phyloP scores from a whole-genome alignment of 176 grass and related monocot species.

The Pontederia paniculata region DNA sequence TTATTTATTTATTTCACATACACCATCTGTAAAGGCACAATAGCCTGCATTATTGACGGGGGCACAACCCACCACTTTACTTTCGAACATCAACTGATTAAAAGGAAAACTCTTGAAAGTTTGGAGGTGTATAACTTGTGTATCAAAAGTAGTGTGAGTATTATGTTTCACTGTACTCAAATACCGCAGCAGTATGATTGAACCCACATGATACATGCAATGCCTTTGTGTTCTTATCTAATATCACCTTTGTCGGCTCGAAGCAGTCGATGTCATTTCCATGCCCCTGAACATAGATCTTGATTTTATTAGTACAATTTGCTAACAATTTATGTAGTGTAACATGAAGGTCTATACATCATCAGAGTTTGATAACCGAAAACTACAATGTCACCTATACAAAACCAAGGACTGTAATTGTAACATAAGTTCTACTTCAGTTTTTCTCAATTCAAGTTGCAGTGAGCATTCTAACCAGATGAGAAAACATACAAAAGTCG shows the following conservation, averaged over 20 bases:
- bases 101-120: no score
- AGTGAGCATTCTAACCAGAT: slow-evolving; percentile 1
- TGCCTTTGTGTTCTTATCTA: slow-evolving; percentile 37
- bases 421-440: no score
- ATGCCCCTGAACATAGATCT: slow-evolving; percentile 53
- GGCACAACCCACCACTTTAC: no score
- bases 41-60: no score
- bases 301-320: no score
- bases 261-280: slow-evolving; percentile 70
- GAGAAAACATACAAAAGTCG: slow-evolving; percentile 2
- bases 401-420: no score
- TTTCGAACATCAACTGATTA: no score
- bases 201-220: slow-evolving; percentile 82
- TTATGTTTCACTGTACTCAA: slow-evolving; percentile 32
- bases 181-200: slow-evolving; percentile 81
- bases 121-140: no score
- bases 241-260: slow-evolving; percentile 50
- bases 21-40: no score
- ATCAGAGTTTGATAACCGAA: not conserved
- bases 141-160: no score
- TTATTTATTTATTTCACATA: no score
- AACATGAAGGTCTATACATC: not conserved
- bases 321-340: no score
- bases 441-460: not conserved
- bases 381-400: not conserved